A percentile compares a stretch with the other conserved stretches of the same genome.
phyloP scores from a whole-genome alignment of 306 rosid species.

The Vachellia collinsii region DNA sequence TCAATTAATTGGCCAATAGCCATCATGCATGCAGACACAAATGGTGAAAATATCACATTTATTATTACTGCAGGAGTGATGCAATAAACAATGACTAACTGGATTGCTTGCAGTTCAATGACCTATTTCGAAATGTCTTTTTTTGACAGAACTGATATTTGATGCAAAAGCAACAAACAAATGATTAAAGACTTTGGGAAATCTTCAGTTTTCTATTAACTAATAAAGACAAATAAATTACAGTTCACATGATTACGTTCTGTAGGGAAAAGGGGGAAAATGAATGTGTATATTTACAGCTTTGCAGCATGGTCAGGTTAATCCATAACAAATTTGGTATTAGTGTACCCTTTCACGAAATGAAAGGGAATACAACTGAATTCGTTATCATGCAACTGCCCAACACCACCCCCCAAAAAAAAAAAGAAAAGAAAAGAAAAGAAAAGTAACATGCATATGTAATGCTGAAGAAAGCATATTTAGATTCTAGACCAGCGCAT shows the following conservation, averaged over 20 bases:
- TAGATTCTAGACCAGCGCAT: background rate
- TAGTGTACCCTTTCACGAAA: background rate
- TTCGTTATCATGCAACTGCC: background rate
- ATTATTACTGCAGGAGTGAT: slow-evolving; percentile 18
- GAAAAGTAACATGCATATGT: background rate
- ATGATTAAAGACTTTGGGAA: background rate
- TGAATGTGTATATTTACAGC: background rate
- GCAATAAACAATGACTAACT: slow-evolving; percentile 14
- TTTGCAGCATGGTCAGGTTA: background rate
- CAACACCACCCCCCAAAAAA: background rate
- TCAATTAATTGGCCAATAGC: slow-evolving; percentile 19
- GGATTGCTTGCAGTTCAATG: background rate
- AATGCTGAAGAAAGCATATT: background rate
- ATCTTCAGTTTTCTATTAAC: background rate
- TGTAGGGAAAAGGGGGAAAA: no score
- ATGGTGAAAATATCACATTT: background rate
- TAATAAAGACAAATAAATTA: background rate
- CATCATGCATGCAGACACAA: slow-evolving; percentile 15
- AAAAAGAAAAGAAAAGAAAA: background rate
- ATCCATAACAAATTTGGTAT: background rate
- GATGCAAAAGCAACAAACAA: background rate
- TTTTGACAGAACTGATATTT: background rate
- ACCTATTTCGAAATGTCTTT: background rate
- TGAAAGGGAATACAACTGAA: background rate
- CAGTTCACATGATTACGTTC: background rate